A percentile compares a stretch with the other conserved stretches of the same genome.
Conservation (phyloP, 1,139 yeast species). For the Taphrina wiesneri region DNA sequence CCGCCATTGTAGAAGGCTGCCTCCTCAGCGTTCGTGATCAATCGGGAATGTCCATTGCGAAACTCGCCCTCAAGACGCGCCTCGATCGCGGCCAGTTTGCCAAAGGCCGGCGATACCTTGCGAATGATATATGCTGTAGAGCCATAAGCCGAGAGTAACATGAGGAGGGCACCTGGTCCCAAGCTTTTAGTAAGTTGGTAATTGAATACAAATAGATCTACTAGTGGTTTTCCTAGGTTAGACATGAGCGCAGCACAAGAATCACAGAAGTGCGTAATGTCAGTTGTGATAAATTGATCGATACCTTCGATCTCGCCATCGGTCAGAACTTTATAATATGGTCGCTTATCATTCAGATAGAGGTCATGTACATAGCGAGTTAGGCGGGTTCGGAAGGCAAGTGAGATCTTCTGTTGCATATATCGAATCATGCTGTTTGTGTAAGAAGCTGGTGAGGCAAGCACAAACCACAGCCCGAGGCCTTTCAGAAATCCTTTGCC, state of each 20-base stretch:
- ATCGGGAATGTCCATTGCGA: slow-evolving; percentile 79
- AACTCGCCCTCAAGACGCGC: slow-evolving; percentile 82
- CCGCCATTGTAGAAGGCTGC: slow-evolving; percentile 94
- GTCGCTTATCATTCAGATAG: slow-evolving; percentile 76
- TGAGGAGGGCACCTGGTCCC: slow-evolving; percentile 80
- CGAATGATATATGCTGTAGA: slow-evolving; percentile 76
- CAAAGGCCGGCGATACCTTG: slow-evolving; percentile 78
- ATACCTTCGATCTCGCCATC: slow-evolving; percentile 54
- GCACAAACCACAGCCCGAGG: slow-evolving; percentile 77
- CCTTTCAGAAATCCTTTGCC: slow-evolving; percentile 76
- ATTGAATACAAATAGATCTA: slow-evolving; percentile 83
- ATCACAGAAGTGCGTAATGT: slow-evolving; percentile 77
- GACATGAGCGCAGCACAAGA: slow-evolving; percentile 82
- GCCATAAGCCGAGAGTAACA: slow-evolving; percentile 78
- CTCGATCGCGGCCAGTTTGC: slow-evolving; percentile 69
- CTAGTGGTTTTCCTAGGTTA: slow-evolving; percentile 85
- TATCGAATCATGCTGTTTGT: slow-evolving; percentile 88
- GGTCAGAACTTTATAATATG: slow-evolving; percentile 67
- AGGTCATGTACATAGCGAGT: slow-evolving; percentile 87
- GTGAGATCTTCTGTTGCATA: slow-evolving; percentile 71
- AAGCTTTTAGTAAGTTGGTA: slow-evolving; percentile 79
- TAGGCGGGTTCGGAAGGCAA: slow-evolving; percentile 81
- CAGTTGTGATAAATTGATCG: slow-evolving; percentile 81
- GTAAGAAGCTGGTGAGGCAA: slow-evolving; percentile 92
- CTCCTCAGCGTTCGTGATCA: slow-evolving; percentile 88